Conservation (phyloP, 2,329 filamentous ascomycete species). For the Aspergillus floridensis region DNA sequence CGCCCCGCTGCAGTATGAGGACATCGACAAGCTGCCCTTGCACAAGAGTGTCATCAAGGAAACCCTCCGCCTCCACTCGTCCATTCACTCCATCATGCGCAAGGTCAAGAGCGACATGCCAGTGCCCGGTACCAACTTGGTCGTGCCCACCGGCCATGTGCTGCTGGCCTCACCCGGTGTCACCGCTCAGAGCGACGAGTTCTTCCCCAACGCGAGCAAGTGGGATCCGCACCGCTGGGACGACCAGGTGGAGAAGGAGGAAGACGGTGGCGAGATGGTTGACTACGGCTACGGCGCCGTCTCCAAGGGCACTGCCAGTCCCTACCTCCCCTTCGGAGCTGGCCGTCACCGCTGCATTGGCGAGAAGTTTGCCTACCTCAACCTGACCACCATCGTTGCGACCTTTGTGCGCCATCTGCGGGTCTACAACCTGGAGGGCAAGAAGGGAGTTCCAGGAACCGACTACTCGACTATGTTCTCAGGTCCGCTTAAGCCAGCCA, state of each 20-base stretch:
- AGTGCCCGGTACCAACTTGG: constrained; percentile 57
- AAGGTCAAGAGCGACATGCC: constrained; percentile 67
- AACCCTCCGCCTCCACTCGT: constrained; percentile 67
- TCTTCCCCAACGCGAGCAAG: constrained; percentile 58
- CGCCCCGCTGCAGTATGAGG: constrained; percentile 57
- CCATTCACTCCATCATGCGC: constrained; percentile 72
- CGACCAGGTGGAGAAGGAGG: constrained; percentile 32
- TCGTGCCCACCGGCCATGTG: constrained; percentile 73
- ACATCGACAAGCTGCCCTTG: constrained; percentile 60
- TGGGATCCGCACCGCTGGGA: constrained; percentile 67
- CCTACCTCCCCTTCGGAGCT: constrained; percentile 70
- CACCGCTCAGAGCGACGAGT: constrained; percentile 52
- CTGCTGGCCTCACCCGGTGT: constrained; percentile 82
- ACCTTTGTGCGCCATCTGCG: constrained; percentile 62
- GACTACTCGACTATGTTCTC: constrained; percentile 54
- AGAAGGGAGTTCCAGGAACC: constrained; percentile 58
- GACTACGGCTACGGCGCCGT: constrained; percentile 63
- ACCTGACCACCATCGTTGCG: constrained; percentile 63
- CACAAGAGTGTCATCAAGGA: constrained; percentile 67
- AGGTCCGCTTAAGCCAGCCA: constrained; percentile 19
- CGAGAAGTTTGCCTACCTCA: constrained; percentile 72
- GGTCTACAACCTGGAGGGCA: constrained; percentile 57
- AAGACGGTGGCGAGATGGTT: constrained; percentile 54
- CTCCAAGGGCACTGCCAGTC: constrained; percentile 59
- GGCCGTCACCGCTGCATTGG: constrained; percentile 72